Evolutionary conservation across 257 asterid genomes (phyloP), one percentile per base, ranked within the genome.

Genomic region (Solanum tarapatanum): DNA sequence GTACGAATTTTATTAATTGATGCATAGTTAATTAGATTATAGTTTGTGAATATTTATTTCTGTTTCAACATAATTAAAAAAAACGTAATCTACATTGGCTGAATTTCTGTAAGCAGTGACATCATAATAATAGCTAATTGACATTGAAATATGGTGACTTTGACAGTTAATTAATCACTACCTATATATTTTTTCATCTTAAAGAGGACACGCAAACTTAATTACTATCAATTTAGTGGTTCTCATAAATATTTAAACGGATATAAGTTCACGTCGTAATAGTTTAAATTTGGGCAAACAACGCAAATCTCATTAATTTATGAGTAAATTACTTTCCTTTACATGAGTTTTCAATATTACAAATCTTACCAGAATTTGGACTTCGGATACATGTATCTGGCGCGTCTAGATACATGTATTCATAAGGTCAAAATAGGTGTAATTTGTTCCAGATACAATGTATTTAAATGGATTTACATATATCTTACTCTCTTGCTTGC

Each of bases 121-220:
- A 84, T 90, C 93, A 88, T 30, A 43, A 14, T 66, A 80, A 89
- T 87, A 89, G 86, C 88, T 87, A 85, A 75, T 26, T 80, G 83
- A 80, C 73, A 88, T 17, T 87, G 87, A 87, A 85, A 82, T 85
- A 69, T 84, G 82, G 86, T 87, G 90, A 89, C 84, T 86, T 84
- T 91, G 93, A 90, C 89, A 90, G 91, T 32, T 32, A 32, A 32
- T 90, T 85, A 87, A 90, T 87, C 70, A 16, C 60, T 43, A 26
- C 66, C 26, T 70, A 69, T 69, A 69, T 79, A 79, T 32, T 43
- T 79, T 24, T 24, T 16, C 13, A 41, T 26, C 8, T 79, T 43
- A 79, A 26, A 43, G 84, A 79, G 66, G 84, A 79, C 66, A 79
- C 39, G 66, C 84, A 19, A 79, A 43, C 84, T 26, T 23, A 39